Base-by-base conservation (phyloP, 2,329 filamentous ascomycete species). In the Helicocarpus griseus region DNA sequence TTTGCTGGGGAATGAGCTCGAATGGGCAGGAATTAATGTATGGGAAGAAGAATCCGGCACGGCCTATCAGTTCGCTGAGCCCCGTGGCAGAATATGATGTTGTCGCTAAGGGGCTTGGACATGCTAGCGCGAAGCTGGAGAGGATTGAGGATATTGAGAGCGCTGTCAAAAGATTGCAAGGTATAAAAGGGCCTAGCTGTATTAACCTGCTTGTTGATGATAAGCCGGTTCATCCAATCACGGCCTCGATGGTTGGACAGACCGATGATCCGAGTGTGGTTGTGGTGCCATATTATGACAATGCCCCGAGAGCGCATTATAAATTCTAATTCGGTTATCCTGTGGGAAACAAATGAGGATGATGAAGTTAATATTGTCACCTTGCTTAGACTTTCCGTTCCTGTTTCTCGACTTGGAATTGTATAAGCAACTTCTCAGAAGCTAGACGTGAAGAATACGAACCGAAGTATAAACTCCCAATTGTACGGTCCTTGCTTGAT, bases 271-370 rank as follows among this genome's bases (percentile, higher is more conserved):
- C 63, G 43, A 62, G 73, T 55, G 65, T 69, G 31, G 72, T 75
- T 53, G 72, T 75, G 24, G 71, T 76, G 49, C 73, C 73, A 2
- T 75, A 75, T 55, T 74, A 75, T 57, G 71, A 75, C 50, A 75
- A 75, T 56, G 60, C 75, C 22, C 72, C 71, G 0, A 58, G 69
- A 46, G 48, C 35, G 26, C 26, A 14, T 26, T 26, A 44, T 29
- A 44, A n/a, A 39, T 39, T 19, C 5, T n/a, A 19, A 39, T 35
- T 9, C 5, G 5, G 31, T 35, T 35, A 11, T 9, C 9, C 3
- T 2, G 31, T 6, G n/a, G 6, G 14, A 35, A 14, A 14, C 3
- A 14, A 35, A 11, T 9, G 31, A 35, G 31, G 31, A 35, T 35
- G 31, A 14, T n/a, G 31, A 35, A 35, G 31, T 9, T 14, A 9